A percentile compares a stretch with the other conserved stretches of the same genome.
Conservation (phyloP, 2,329 filamentous ascomycete species). For the Sporothrix humicola region DNA sequence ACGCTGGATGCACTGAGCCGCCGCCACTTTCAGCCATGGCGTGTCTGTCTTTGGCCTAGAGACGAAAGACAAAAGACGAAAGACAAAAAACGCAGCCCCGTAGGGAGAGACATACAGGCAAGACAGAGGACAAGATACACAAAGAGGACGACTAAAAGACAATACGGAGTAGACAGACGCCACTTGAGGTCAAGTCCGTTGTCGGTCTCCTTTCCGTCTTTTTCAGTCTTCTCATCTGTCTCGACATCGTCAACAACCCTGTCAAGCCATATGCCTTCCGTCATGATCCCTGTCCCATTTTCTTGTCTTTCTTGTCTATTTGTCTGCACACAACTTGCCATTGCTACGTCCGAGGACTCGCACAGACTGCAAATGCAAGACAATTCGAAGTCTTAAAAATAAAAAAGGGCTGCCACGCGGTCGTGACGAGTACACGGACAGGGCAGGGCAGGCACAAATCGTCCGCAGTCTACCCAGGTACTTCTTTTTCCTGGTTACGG, state of each 20-base stretch:
- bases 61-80: too few species aligned
- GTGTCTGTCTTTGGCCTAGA: too few species aligned
- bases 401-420: conserved; percentile 2
- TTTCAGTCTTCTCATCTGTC: neutral
- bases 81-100: neutral
- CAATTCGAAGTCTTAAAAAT: too few species aligned
- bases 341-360: conserved; percentile 4
- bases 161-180: neutral
- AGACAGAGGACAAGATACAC: neutral
- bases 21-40: neutral
- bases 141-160: neutral
- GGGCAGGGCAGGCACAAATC: too few species aligned
- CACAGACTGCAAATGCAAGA: neutral
- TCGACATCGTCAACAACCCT: neutral
- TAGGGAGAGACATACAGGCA: conserved; percentile 17
- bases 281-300: neutral
- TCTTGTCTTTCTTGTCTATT: too few species aligned
- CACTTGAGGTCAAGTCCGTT: neutral
- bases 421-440: neutral
- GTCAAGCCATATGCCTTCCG: neutral
- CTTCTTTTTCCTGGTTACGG: neutral
- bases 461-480: neutral
- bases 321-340: neutral
- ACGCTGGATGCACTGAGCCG: neutral
- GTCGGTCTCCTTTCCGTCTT: neutral